A percentile compares a stretch with the other conserved stretches of the same genome.
phyloP scores from a whole-genome alignment of 768 basidiomycete species.

The Lactifluus hygrophoroides region DNA sequence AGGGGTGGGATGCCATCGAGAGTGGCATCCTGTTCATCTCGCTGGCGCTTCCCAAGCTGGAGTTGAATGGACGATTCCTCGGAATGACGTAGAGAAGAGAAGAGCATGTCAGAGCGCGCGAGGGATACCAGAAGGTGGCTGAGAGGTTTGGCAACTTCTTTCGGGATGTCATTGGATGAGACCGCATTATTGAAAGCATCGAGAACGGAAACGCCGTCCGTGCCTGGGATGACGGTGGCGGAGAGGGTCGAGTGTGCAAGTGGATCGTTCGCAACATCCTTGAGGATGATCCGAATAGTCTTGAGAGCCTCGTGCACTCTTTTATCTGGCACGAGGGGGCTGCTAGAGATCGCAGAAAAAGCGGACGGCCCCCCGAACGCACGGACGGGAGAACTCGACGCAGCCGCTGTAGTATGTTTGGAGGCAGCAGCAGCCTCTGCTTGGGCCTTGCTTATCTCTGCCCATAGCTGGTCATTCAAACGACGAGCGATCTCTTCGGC shows the following conservation, averaged over 20 bases:
- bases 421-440: slow-evolving; percentile 31
- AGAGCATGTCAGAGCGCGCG: slow-evolving; percentile 57
- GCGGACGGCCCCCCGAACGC: neutral
- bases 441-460: slow-evolving; percentile 60
- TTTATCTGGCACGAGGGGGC: slow-evolving; percentile 19
- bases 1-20: slow-evolving; percentile 28
- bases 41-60: slow-evolving; percentile 69
- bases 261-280: slow-evolving; percentile 47
- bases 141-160: slow-evolving; percentile 45
- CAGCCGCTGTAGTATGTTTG: slow-evolving; percentile 5
- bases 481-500: slow-evolving; percentile 67
- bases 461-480: slow-evolving; percentile 70
- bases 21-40: slow-evolving; percentile 35
- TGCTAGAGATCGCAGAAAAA: neutral
- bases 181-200: slow-evolving; percentile 46
- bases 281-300: slow-evolving; percentile 58
- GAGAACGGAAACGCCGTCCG: slow-evolving; percentile 42
- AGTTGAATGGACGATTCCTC: slow-evolving; percentile 53
- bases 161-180: slow-evolving; percentile 39
- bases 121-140: slow-evolving; percentile 56
- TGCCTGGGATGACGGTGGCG: slow-evolving; percentile 41
- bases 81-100: slow-evolving; percentile 55
- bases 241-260: slow-evolving; percentile 47
- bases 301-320: slow-evolving; percentile 52
- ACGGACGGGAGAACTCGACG: slow-evolving; percentile 12